Evolutionary conservation across 768 basidiomycete genomes (phyloP).

Genomic region (Phanerodontia chrysosporium): DNA sequence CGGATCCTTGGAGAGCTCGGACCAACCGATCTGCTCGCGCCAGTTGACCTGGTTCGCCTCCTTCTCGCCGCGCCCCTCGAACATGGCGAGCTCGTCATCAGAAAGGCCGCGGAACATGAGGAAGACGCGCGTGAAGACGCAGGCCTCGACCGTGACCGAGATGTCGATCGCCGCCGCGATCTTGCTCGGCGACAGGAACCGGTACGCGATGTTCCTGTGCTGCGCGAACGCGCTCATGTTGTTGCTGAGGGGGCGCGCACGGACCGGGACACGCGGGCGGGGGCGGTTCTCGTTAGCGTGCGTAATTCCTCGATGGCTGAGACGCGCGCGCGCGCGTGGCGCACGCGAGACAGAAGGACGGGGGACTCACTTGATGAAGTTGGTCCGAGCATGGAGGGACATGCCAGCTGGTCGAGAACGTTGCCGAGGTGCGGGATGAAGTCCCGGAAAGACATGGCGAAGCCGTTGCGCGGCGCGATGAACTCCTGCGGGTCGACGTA

Average conservation of each 20-base stretch:
- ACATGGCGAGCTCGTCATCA: conserved; percentile 74
- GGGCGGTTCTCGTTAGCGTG: neutral
- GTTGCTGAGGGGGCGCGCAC: conserved; percentile 41
- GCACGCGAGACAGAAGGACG: neutral
- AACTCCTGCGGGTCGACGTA: conserved; percentile 78
- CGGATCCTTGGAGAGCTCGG: conserved; percentile 73
- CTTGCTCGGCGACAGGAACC: conserved; percentile 75
- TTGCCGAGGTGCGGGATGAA: conserved; percentile 78
- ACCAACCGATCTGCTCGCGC: conserved; percentile 78
- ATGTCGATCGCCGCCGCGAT: conserved; percentile 88
- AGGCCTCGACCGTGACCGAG: conserved; percentile 75
- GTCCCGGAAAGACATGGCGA: conserved; percentile 77
- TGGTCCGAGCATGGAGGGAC: conserved; percentile 76
- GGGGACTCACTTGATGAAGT: conserved; percentile 67
- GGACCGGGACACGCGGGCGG: neutral
- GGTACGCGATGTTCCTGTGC: conserved; percentile 86
- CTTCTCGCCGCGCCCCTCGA: conserved; percentile 79
- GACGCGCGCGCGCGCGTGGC: neutral
- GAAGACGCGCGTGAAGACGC: conserved; percentile 80
- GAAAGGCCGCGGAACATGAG: conserved; percentile 80
- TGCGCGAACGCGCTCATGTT: conserved; percentile 69
- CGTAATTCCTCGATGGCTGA: no score
- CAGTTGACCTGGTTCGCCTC: conserved; percentile 80
- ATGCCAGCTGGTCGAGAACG: conserved; percentile 81
- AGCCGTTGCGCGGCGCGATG: conserved; percentile 78